A percentile compares a stretch with the other conserved stretches of the same genome.
These are phyloP conservation scores for Calycina herbarum DNA, from an alignment of 2,329 filamentous ascomycete species.

Conservation along the genomic window DNA sequence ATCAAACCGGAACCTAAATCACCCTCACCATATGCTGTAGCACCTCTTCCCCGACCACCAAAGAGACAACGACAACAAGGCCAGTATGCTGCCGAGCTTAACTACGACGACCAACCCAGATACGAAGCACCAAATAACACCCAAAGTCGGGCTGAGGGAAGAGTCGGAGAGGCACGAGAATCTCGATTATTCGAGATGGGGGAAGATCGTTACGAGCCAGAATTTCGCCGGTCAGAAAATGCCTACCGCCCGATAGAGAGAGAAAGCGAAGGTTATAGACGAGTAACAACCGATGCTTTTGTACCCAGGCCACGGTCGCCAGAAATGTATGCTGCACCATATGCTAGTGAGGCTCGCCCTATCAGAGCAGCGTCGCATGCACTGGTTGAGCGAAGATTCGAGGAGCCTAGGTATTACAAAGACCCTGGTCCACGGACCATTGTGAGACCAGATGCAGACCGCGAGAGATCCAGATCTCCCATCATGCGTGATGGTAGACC, in stretches of 20 bases:
- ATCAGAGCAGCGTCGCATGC: constrained; percentile 32
- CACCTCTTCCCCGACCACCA: constrained; percentile 53
- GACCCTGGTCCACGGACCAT: constrained; percentile 49
- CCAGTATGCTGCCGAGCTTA: constrained; percentile 43
- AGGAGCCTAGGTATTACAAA: constrained; percentile 44
- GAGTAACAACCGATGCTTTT: constrained; percentile 26
- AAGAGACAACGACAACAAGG: constrained; percentile 56
- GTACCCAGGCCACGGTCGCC: constrained; percentile 33
- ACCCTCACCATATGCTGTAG: constrained; percentile 56
- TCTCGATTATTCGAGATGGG: constrained; percentile 27
- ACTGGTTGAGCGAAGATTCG: constrained; percentile 31
- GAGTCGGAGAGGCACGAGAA: constrained; percentile 25
- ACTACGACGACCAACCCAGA: constrained; percentile 47
- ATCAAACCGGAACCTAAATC: constrained; percentile 68
- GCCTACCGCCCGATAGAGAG: constrained; percentile 32
- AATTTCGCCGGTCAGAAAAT: constrained; percentile 28
- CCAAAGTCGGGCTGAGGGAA: constrained; percentile 23
- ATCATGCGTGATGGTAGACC: constrained; percentile 46
- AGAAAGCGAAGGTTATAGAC: constrained; percentile 32
- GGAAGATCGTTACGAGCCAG: constrained; percentile 30
- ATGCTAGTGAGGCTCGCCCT: constrained; percentile 26
- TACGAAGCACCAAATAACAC: constrained; percentile 39
- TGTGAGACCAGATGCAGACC: constrained; percentile 50
- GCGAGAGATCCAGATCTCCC: constrained; percentile 51
- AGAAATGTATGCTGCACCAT: constrained; percentile 26